These are phyloP conservation scores for Gastrodia elata DNA, from an alignment of 106 monocot species.

Conservation along the genomic window DNA sequence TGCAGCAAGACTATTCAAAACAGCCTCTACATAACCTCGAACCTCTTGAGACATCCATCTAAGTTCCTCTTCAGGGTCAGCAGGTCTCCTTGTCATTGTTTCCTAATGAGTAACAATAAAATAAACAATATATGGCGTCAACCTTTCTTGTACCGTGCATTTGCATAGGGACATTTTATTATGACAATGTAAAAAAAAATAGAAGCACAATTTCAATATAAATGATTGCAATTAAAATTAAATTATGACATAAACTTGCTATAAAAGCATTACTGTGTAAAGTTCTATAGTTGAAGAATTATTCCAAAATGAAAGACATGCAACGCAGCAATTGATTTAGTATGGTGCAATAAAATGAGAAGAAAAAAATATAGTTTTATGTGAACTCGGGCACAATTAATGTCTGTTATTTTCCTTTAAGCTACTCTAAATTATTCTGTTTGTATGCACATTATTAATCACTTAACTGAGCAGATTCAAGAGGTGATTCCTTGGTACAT, in stretches of 20 bases:
- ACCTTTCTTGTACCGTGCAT: not conserved
- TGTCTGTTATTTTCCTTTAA: not conserved
- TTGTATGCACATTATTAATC: not conserved
- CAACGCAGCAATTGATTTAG: not conserved
- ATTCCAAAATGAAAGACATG: too few relatives aligned
- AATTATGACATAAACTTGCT: not conserved
- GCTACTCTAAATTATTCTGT: not conserved
- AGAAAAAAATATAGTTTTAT: not conserved
- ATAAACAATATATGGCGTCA: not conserved
- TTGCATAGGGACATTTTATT: not conserved
- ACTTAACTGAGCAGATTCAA: not conserved
- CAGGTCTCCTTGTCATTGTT: conserved; percentile 74
- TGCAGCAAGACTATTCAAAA: conserved; percentile 95
- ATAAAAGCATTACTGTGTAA: not conserved
- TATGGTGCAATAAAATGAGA: not conserved
- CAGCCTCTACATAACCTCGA: conserved; percentile 97
- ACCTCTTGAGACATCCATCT: conserved; percentile 99
- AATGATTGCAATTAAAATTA: not conserved
- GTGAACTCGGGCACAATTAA: not conserved
- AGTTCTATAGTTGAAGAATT: too few relatives aligned
- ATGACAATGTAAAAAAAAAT: not conserved
- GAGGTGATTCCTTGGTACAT: too few relatives aligned
- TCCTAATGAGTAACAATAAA: conserved; percentile 44
- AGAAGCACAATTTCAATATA: not conserved
- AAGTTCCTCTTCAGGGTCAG: conserved; percentile 95